A percentile compares a stretch with the other conserved stretches of the same genome.
These are phyloP conservation scores for Mrakia frigida DNA, from an alignment of 768 basidiomycete genomes.

Conservation along the genomic window DNA sequence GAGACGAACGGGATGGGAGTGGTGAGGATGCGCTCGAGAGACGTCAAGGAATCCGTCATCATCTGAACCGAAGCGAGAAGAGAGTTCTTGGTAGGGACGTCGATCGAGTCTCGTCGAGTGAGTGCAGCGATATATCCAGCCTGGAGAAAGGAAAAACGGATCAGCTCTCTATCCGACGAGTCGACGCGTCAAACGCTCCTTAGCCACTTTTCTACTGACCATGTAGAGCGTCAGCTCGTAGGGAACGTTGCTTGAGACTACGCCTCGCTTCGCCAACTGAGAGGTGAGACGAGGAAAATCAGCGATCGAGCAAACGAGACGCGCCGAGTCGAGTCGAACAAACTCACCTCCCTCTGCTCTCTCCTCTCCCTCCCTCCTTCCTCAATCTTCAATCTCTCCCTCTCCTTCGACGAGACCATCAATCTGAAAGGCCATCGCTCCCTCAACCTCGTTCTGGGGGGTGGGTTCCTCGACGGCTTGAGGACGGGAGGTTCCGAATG, in stretches of 20 bases:
- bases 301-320: not conserved
- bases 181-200: not conserved
- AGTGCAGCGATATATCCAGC: slow-evolving; percentile 54
- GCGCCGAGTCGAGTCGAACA: not conserved
- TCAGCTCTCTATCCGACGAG: not conserved
- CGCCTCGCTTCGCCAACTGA: slow-evolving; percentile 3
- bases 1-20: slow-evolving; percentile 73
- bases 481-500: not conserved
- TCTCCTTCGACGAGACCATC: not conserved
- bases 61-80: slow-evolving; percentile 51
- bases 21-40: slow-evolving; percentile 66
- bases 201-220: not conserved
- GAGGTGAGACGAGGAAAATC: not conserved
- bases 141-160: not conserved
- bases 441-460: not conserved
- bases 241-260: not conserved
- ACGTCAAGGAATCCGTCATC: slow-evolving; percentile 59
- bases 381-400: not conserved
- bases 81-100: slow-evolving; percentile 54
- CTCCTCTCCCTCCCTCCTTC: slow-evolving; percentile 11
- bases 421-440: not conserved
- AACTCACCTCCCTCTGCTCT: slow-evolving; percentile 9
- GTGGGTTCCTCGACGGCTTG: slow-evolving; percentile 8
- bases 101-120: slow-evolving; percentile 55
- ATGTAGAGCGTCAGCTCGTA: slow-evolving; percentile 16